Evolutionary conservation across 257 asterid species (phyloP).

Genomic region (Petunia axillaris): DNA sequence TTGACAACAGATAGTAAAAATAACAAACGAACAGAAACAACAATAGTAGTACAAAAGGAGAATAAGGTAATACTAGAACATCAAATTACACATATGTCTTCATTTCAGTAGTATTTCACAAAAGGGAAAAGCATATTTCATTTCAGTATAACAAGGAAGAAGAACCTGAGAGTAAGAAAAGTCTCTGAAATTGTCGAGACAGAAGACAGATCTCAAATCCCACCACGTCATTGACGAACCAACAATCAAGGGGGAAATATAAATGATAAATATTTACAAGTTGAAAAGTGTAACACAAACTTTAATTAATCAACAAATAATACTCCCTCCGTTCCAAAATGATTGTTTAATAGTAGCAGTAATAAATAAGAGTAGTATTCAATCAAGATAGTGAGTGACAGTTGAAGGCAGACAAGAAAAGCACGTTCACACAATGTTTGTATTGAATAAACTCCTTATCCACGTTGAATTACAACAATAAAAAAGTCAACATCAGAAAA

Average conservation of each 20-base stretch:
- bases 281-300: neutral
- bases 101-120: neutral
- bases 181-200: conserved; percentile 40
- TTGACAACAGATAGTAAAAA: no score
- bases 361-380: conserved; percentile 13
- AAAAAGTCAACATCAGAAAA: conserved; percentile 11
- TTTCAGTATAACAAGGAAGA: no score
- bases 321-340: no score
- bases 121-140: neutral
- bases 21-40: no score
- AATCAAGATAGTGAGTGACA: neutral
- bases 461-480: neutral
- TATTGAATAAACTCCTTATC: conserved; percentile 6
- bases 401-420: neutral
- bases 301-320: neutral
- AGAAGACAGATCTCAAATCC: conserved; percentile 43
- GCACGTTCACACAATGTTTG: neutral
- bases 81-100: neutral
- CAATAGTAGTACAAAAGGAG: no score
- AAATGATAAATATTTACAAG: neutral
- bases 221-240: conserved; percentile 43
- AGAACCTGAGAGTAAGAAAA: conserved; percentile 42
- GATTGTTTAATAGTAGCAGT: neutral
- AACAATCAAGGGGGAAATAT: conserved; percentile 26
- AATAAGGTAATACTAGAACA: neutral